These are phyloP conservation scores for Eimeria tenella DNA, from an alignment of 169 alveolate genomes.

Conservation along the genomic window DNA sequence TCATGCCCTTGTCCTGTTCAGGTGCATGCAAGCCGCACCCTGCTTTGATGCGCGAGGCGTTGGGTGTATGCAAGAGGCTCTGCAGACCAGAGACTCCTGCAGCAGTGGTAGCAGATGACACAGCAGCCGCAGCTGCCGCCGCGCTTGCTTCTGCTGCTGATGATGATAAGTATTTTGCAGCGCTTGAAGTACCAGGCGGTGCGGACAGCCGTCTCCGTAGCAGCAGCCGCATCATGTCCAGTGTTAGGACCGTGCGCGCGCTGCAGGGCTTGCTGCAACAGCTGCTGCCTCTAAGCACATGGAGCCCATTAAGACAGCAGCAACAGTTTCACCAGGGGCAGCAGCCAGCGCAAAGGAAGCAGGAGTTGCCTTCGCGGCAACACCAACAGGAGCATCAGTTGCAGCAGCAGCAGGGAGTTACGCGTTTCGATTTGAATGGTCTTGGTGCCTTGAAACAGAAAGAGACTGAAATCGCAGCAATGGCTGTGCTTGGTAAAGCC, in stretches of 20 bases:
- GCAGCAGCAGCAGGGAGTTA: background rate
- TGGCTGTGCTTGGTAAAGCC: constrained; percentile 22
- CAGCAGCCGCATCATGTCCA: background rate
- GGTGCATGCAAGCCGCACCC: constrained; percentile 49
- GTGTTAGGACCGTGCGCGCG: constrained; percentile 25
- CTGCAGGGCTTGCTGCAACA: constrained; percentile 37
- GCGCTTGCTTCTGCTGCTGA: constrained; percentile 26
- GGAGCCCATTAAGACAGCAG: constrained; percentile 26
- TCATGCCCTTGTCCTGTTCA: background rate
- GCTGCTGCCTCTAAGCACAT: constrained; percentile 40
- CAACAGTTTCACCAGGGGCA: background rate
- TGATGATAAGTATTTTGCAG: constrained; percentile 22
- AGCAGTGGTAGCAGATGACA: background rate
- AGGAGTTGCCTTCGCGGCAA: background rate
- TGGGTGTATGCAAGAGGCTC: constrained; percentile 53
- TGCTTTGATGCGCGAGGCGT: constrained; percentile 47
- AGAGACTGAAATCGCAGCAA: constrained; percentile 48
- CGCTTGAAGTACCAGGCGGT: constrained; percentile 3
- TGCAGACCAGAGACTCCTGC: constrained; percentile 22
- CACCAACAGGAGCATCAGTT: background rate
- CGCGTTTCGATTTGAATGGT: background rate
- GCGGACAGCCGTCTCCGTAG: background rate
- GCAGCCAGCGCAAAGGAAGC: background rate
- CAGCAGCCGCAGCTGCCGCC: constrained; percentile 38
- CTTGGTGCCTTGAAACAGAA: background rate